Base-by-base conservation (phyloP, 495 filamentous ascomycete genomes). In the Eremomyces bilateralis region DNA sequence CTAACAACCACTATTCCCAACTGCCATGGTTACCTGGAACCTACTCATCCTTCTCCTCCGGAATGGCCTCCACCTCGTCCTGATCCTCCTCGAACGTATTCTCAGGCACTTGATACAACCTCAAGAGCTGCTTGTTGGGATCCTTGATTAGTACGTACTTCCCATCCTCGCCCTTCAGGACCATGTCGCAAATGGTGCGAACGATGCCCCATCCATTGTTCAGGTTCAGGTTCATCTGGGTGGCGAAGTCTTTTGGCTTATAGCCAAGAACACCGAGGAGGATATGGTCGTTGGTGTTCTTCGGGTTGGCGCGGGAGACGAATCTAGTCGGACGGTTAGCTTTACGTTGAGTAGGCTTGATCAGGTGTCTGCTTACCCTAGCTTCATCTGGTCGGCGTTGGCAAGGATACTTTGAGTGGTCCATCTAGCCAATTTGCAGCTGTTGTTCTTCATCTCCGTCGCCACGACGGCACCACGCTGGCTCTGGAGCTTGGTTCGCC, bases 391-490 rank as follows among this genome's bases (percentile, higher is more conserved):
- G 53, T 95, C 85, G 15, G 88, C 84, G 58, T 82, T 83, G 49
- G 88, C 84, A 28, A 97, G 68, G 48, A 95, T 92, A 44, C 73
- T 76, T 63, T 97, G 88, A 34, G 81, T 78, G 15, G 88, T 91
- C 88, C 88, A 97, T 46, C 88, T 63, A 21, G 88, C 90, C 36
- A 97, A 71, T 64, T 97, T 97, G 70, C 77, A 85, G 49, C 71
- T 79, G 66, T 97, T 97, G 68, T 97, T 97, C 74, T 97, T 97
- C 88, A 97, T 97, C 58, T 88, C 88, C n/a, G 88, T 97, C 15
- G 88, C 88, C 12, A 97, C 76, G 20, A 95, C 84, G 19, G 88
- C 88, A 64, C 88, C 88, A 39, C 88, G 72, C 62, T 93, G 82
- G 40, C 75, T 78, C 36, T 72, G 74, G 32, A 97, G 70, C 67